These are phyloP conservation scores for Diaporthe capsici DNA, from an alignment of 2,329 filamentous ascomycete genomes.

Conservation along the genomic window DNA sequence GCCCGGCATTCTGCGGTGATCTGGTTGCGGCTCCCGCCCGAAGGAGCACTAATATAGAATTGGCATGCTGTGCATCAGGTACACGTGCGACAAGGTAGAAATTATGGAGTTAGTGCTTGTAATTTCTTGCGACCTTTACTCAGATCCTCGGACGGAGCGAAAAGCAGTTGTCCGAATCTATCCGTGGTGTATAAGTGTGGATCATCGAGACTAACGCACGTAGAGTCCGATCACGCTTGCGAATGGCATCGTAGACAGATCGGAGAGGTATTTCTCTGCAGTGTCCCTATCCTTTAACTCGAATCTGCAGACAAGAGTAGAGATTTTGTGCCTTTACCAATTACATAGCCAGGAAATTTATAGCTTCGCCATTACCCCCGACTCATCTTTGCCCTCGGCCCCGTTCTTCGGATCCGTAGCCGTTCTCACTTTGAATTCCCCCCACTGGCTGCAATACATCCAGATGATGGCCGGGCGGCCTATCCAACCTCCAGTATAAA, in stretches of 20 bases:
- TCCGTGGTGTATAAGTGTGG: not conserved
- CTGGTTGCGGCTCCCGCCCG: not conserved
- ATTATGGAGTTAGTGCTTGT: not conserved
- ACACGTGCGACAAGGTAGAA: not conserved
- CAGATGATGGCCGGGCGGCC: not conserved
- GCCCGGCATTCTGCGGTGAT: not conserved
- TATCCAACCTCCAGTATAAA: not conserved
- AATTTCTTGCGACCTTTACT: not conserved
- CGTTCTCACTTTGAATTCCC: not conserved
- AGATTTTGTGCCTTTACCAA: not conserved
- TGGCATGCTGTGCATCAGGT: no score
- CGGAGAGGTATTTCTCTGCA: not conserved
- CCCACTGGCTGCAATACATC: conserved; percentile 3
- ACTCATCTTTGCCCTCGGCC: not conserved
- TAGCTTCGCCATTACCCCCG: not conserved
- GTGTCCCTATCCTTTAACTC: not conserved
- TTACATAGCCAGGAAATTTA: not conserved
- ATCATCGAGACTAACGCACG: not conserved
- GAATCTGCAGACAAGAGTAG: not conserved
- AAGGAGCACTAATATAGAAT: not conserved
- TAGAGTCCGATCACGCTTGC: not conserved
- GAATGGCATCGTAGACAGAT: not conserved
- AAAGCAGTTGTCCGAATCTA: conserved; percentile 8
- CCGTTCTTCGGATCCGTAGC: not conserved
- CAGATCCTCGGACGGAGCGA: not conserved